These are phyloP conservation scores for Filobasidium floriforme DNA, from an alignment of 768 basidiomycete genomes.

Conservation along the genomic window DNA sequence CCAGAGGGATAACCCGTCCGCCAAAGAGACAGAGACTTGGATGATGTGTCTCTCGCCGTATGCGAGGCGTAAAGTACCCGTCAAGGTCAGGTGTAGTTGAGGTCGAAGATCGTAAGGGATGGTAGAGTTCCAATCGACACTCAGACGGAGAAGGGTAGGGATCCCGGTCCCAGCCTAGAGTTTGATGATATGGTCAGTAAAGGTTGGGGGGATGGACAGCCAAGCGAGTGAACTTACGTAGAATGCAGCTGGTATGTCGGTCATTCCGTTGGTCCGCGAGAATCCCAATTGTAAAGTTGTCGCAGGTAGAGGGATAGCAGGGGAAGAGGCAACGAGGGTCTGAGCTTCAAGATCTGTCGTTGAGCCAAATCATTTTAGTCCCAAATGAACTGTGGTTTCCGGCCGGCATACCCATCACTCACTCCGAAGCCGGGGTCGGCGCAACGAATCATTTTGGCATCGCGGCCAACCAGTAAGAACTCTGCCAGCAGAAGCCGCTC, in stretches of 20 bases:
- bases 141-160: background rate
- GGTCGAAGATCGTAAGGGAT: constrained; percentile 36
- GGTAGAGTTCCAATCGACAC: constrained; percentile 28
- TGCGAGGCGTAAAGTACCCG: constrained; percentile 33
- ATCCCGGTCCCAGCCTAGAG: constrained; percentile 1
- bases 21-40: constrained; percentile 37
- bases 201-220: background rate
- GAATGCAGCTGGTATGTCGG: background rate
- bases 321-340: background rate
- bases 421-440: too few species aligned
- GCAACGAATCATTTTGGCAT: too few species aligned
- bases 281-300: background rate
- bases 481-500: too few species aligned
- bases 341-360: background rate
- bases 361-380: too few species aligned
- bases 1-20: constrained; percentile 36
- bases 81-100: constrained; percentile 35
- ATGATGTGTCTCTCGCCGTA: constrained; percentile 31
- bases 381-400: too few species aligned
- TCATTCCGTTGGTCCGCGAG: background rate
- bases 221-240: background rate
- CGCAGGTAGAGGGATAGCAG: too few species aligned
- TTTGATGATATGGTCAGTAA: background rate
- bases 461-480: too few species aligned
- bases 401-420: too few species aligned